phyloP scores from a whole-genome alignment of 768 basidiomycete genomes.

The Lactifluus volemus region DNA sequence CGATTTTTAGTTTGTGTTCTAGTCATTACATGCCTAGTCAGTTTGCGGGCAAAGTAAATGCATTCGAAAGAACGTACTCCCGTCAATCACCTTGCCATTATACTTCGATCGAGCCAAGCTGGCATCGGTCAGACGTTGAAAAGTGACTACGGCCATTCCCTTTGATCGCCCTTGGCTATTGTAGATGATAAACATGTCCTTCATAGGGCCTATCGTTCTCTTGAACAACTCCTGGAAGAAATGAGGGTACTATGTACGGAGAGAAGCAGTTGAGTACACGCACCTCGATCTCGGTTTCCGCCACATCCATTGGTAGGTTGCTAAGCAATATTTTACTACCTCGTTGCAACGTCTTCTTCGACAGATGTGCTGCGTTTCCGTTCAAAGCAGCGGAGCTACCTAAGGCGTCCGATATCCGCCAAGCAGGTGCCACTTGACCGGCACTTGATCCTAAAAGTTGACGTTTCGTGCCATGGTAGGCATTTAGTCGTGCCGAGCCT shows the following conservation, averaged over 20 bases:
- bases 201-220: constrained; percentile 68
- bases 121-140: constrained; percentile 58
- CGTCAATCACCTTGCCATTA: constrained; percentile 68
- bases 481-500: constrained; percentile 11
- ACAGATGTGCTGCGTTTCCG: neutral
- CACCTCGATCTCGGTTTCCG: constrained; percentile 16
- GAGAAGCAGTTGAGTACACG: neutral
- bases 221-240: constrained; percentile 55
- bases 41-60: neutral
- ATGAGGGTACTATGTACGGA: neutral
- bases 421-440: constrained; percentile 16
- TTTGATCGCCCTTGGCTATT: constrained; percentile 69
- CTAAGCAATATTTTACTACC: constrained; percentile 19
- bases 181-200: constrained; percentile 62
- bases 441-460: constrained; percentile 16
- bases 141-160: constrained; percentile 71
- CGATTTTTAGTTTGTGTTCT: constrained; percentile 62
- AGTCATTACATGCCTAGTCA: neutral
- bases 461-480: constrained; percentile 18
- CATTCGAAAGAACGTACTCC: constrained; percentile 30
- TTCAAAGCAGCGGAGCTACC: neutral
- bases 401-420: constrained; percentile 4
- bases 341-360: constrained; percentile 10
- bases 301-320: constrained; percentile 20
- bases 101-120: constrained; percentile 56